phyloP scores from a whole-genome alignment of 2,329 filamentous ascomycete species.

The Didymella pinodella region DNA sequence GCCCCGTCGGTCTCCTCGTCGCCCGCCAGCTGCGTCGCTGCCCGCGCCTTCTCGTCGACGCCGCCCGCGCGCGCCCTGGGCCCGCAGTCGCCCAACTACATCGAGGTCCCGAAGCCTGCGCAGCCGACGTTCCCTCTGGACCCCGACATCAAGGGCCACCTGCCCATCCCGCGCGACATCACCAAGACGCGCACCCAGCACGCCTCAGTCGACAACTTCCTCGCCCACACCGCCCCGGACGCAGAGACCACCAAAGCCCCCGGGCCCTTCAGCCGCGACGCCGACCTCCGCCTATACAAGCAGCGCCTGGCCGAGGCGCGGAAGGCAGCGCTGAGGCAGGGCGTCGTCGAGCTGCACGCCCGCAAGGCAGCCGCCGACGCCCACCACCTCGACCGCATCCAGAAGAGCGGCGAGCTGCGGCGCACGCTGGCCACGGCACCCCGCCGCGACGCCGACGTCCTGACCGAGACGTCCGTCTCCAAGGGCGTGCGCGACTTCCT shows the following conservation, averaged over 20 bases:
- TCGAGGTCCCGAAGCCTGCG: slow-evolving; percentile 79
- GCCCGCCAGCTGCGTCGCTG: slow-evolving; percentile 23
- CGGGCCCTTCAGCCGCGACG: slow-evolving; percentile 49
- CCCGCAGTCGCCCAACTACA: slow-evolving; percentile 87
- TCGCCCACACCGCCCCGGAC: slow-evolving; percentile 65
- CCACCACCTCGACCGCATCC: slow-evolving; percentile 30
- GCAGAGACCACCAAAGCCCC: slow-evolving; percentile 55
- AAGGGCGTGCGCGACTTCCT: slow-evolving; percentile 48
- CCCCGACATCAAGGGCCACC: slow-evolving; percentile 72
- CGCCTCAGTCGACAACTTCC: slow-evolving; percentile 68
- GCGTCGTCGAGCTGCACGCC: slow-evolving; percentile 72
- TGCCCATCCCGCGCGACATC: slow-evolving; percentile 83
- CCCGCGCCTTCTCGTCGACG: slow-evolving; percentile 55
- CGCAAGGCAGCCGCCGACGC: slow-evolving; percentile 42
- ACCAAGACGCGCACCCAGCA: slow-evolving; percentile 61
- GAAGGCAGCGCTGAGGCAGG: slow-evolving; percentile 74
- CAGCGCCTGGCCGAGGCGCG: slow-evolving; percentile 74
- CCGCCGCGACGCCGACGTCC: slow-evolving; percentile 68
- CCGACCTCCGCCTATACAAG: slow-evolving; percentile 70
- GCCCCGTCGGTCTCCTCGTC: slow-evolving; percentile 26
- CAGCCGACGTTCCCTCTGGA: slow-evolving; percentile 68
- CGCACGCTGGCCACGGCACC: slow-evolving; percentile 66
- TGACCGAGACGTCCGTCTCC: slow-evolving; percentile 42
- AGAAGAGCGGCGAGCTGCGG: slow-evolving; percentile 55
- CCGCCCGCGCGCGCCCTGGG: slow-evolving; percentile 63